Evolutionary conservation across 73 alveolate species (phyloP).

Genomic region (Uronychia setigera): DNA sequence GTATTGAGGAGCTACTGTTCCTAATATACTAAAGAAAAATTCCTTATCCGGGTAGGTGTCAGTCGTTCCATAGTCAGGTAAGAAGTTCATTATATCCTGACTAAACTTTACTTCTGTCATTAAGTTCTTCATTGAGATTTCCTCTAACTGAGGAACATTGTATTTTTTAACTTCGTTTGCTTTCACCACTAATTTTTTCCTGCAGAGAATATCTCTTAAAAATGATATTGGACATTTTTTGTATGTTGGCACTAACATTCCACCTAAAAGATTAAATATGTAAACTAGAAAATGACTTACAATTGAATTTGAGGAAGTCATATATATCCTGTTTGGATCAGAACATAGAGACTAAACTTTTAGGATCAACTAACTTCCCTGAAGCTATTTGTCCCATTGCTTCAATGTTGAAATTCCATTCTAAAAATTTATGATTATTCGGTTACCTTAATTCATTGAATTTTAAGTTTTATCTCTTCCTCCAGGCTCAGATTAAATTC

Average conservation of each 20-base stretch:
- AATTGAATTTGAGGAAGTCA: conserved; percentile 5
- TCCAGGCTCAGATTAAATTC: too few species aligned
- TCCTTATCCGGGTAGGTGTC: neutral
- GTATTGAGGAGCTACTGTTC: conserved; percentile 2
- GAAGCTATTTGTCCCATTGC: too few species aligned
- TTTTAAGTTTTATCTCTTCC: too few species aligned
- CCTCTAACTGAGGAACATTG: conserved; percentile 5
- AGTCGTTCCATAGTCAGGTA: neutral
- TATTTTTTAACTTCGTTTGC: neutral
- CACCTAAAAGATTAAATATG: neutral
- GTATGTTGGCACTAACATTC: neutral
- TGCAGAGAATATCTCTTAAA: conserved; percentile 3
- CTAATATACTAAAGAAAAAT: neutral
- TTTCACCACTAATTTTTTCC: neutral
- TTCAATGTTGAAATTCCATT: too few species aligned
- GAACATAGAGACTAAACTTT: neutral
- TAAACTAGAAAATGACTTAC: neutral
- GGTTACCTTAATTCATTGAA: too few species aligned
- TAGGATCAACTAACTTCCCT: too few species aligned
- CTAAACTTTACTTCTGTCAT: neutral
- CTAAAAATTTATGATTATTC: too few species aligned
- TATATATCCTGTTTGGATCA: conserved; percentile 1
- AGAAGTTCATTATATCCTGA: neutral
- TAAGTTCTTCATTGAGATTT: neutral
- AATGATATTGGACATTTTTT: conserved; percentile 2